Evolutionary conservation across 768 basidiomycete genomes (phyloP).

Genomic region (Lactarius sp.): DNA sequence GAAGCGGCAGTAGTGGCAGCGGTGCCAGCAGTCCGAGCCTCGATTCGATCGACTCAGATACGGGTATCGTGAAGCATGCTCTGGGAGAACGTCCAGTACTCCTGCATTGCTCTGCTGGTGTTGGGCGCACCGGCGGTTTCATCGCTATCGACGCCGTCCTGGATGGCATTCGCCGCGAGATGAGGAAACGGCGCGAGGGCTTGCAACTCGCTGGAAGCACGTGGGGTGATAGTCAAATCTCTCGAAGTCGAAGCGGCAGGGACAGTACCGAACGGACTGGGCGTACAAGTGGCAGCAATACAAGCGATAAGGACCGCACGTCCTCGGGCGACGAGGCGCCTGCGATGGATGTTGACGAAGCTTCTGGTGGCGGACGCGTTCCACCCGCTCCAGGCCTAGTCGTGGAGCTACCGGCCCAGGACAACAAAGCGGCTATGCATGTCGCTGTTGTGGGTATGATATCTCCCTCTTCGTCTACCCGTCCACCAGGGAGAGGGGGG

Average conservation of each 20-base stretch:
- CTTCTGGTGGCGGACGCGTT: constrained; percentile 21
- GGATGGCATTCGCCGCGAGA: constrained; percentile 63
- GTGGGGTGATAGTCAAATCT: constrained; percentile 24
- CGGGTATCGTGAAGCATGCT: constrained; percentile 53
- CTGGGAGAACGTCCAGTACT: constrained; percentile 58
- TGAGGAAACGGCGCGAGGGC: constrained; percentile 36
- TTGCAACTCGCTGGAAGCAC: constrained; percentile 12
- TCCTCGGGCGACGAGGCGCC: constrained; percentile 26
- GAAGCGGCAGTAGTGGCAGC: constrained; percentile 19
- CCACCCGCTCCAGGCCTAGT: constrained; percentile 14
- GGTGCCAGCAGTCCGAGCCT: constrained; percentile 19
- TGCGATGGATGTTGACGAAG: constrained; percentile 32
- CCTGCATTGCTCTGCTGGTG: constrained; percentile 90
- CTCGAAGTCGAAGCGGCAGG: constrained; percentile 15
- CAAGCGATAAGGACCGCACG: constrained; percentile 22
- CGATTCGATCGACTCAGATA: constrained; percentile 46
- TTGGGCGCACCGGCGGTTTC: constrained; percentile 91
- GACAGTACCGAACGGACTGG: constrained; percentile 10
- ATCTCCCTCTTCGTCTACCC: constrained; percentile 1
- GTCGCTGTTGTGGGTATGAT: constrained; percentile 21
- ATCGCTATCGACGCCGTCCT: constrained; percentile 86
- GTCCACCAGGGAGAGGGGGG: neutral
- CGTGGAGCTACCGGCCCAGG: constrained; percentile 16
- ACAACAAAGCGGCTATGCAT: constrained; percentile 16
- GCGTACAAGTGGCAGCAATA: constrained; percentile 25